Conservation (phyloP, 257 asterid genomes). For the Craterostigma plantagineum region DNA sequence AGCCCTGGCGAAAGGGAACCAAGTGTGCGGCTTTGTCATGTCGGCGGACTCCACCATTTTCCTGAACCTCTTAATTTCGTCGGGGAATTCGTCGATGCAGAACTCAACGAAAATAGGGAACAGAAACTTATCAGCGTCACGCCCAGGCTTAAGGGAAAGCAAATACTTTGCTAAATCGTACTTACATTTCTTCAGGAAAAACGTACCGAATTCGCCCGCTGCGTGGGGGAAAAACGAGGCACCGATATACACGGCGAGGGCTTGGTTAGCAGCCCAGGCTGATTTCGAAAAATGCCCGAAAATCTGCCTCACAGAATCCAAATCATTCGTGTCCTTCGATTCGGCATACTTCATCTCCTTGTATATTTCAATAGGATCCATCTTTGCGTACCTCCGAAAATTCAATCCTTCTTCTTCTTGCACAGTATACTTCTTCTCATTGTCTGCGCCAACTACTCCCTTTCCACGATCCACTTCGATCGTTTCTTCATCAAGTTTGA, state of each 20-base stretch:
- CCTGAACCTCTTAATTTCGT: constrained; percentile 60
- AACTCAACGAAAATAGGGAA: constrained; percentile 81
- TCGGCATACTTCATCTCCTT: constrained; percentile 29
- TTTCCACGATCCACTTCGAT: background rate
- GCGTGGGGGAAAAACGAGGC: constrained; percentile 65
- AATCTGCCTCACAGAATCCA: constrained; percentile 36
- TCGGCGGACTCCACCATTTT: constrained; percentile 75
- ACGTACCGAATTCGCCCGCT: constrained; percentile 31
- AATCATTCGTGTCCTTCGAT: constrained; percentile 22
- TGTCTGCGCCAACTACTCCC: background rate
- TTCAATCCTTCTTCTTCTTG: constrained; percentile 13
- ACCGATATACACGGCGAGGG: constrained; percentile 69
- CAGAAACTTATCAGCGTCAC: constrained; percentile 51
- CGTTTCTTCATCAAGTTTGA: constrained; percentile 10
- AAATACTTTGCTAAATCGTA: constrained; percentile 38
- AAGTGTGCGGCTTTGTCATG: constrained; percentile 80
- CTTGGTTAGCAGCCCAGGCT: constrained; percentile 77
- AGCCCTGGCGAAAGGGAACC: constrained; percentile 97
- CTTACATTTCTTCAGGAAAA: constrained; percentile 34
- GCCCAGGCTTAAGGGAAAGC: constrained; percentile 48
- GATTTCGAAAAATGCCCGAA: constrained; percentile 41
- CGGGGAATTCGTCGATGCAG: constrained; percentile 54
- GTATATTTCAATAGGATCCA: constrained; percentile 56
- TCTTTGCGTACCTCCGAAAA: constrained; percentile 16
- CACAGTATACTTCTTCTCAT: constrained; percentile 1